Evolutionary conservation across 2,329 filamentous ascomycete species (phyloP), one percentile per base, ranked within the genome.

Genomic region (Exophiala bonariae): DNA sequence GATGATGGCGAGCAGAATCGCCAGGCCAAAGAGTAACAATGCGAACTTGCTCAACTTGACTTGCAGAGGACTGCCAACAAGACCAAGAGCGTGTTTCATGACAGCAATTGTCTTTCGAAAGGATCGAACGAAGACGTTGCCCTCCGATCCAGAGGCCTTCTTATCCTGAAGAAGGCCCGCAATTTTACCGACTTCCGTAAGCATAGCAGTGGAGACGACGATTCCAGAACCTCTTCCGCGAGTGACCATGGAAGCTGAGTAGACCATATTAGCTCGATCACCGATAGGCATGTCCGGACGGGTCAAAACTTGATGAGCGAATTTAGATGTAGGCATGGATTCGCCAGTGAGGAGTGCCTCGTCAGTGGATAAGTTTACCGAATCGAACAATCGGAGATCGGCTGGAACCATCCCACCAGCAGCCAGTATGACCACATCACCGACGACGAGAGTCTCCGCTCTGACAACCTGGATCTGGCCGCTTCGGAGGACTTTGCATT

Each of bases 311-410:
- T 62, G 65, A 30, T 72, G 65, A n/a, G 73, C 61, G 42, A 72
- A 66, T 66, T 84, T 79, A 59, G 67, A 70, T 4, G 82, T 76
- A 22, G 81, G 81, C 3, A 82, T 66, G 11, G 80, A 81, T 66
- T 85, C 81, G 33, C 81, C 81, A 11, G 81, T 85, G 17, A 85
- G 69, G 18, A 82, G 72, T 7, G 80, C 79, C 62, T 85, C 81
- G 47, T 84, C 79, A 14, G 78, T 77, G 49, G 78, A 77, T 38
- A 79, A 74, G 53, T 81, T 80, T 63, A 78, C 69, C 31, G 78
- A 80, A 54, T 84, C 77, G 52, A 84, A 72, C 65, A 75, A 54
- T 47, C 59, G 55, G 40, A 77, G 60, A 55, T 78, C 74, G 8
- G 74, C 74, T n/a, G 74, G 72, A 23, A 77, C 64, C 30, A 73